A percentile compares a stretch with the other conserved stretches of the same genome.
These are phyloP conservation scores for Zymoseptoria tritici DNA, from an alignment of 2,329 filamentous ascomycete genomes.

Conservation along the genomic window DNA sequence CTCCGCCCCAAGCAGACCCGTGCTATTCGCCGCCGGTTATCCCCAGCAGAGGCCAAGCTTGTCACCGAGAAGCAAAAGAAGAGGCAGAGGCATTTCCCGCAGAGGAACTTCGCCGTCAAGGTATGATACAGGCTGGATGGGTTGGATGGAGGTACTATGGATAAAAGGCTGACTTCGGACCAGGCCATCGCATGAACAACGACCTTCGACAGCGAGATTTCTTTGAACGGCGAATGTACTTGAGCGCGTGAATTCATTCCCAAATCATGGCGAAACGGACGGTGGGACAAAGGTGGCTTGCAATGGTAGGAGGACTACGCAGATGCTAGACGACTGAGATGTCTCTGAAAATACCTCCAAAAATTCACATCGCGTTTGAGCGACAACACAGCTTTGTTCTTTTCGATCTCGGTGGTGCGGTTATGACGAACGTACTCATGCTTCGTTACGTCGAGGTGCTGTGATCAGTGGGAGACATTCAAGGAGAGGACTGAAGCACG, in stretches of 20 bases:
- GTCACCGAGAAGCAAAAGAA: slow-evolving; percentile 94
- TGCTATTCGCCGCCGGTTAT: slow-evolving; percentile 91
- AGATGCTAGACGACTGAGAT: not conserved
- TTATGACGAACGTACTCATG: not conserved
- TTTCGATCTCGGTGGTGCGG: not conserved
- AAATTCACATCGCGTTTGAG: not conserved
- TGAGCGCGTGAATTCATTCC: slow-evolving; percentile 14
- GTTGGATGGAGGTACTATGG: not conserved
- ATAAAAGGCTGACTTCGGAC: slow-evolving; percentile 4
- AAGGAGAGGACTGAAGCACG: not conserved
- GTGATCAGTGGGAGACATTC: not conserved
- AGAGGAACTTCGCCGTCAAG: slow-evolving; percentile 99
- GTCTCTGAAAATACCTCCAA: not conserved
- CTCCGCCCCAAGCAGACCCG: slow-evolving; percentile 98
- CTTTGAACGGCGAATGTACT: slow-evolving; percentile 12
- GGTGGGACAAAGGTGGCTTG: slow-evolving; percentile 13
- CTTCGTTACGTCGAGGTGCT: not conserved
- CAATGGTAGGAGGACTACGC: slow-evolving; percentile 10
- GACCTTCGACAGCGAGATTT: slow-evolving; percentile 11
- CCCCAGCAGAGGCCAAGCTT: slow-evolving; percentile 77
- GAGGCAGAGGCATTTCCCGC: slow-evolving; percentile 90
- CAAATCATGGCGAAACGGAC: slow-evolving; percentile 15
- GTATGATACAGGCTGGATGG: slow-evolving; percentile 40
- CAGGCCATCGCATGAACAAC: slow-evolving; percentile 12
- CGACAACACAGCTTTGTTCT: not conserved